Evolutionary conservation across 2,329 filamentous ascomycete species (phyloP), one percentile per base, ranked within the genome.

Genomic region (Beauveria rudraprayagi): DNA sequence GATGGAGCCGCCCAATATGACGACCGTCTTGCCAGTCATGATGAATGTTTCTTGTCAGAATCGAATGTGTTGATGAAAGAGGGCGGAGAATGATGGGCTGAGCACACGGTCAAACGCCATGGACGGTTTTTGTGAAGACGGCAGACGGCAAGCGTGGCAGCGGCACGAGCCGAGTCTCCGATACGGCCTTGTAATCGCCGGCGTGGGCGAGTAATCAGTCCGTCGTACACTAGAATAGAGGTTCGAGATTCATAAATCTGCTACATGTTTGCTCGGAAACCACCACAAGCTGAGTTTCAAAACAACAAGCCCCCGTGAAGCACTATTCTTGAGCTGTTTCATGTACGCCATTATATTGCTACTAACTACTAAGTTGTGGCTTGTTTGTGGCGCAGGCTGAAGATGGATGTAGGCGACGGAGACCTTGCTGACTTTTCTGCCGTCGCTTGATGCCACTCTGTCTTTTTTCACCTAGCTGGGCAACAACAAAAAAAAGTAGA

Each of bases 1-100:
- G 48, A 78, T 79, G 56, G 81, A 78, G 63, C 80, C 82, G 44
- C 82, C 82, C 19, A 84, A 71, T 52, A 85, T 72, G 7, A 84
- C 75, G 44, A 85, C 75, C 5, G 79, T 83, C 66, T 81, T 79
- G 34, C 75, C 69, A 47, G 41, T 26, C 30, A 28, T 40, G 22
- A 5, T 60, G 28, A 2, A 16, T 19, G 8, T 26, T 26, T 37
- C 5, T 24, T 24, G 10, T 47, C 5, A 44, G 22, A n/a, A 16
- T 57, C 16, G 16, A 10, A 24, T 14, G 6, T n/a, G n/a, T 9
- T 22, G 34, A 46, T 56, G 41, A 22, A 56, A 10, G 30, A 26
- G 24, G 19, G 40, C 4, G 19, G 40, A 43, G 11, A 26, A 5
- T 7, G 51, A 53, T 40, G 30, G 19, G 28, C 6, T 22, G 34